phyloP scores from a whole-genome alignment of 2,329 filamentous ascomycete genomes.

The Coniosporium tulheliwenetii region DNA sequence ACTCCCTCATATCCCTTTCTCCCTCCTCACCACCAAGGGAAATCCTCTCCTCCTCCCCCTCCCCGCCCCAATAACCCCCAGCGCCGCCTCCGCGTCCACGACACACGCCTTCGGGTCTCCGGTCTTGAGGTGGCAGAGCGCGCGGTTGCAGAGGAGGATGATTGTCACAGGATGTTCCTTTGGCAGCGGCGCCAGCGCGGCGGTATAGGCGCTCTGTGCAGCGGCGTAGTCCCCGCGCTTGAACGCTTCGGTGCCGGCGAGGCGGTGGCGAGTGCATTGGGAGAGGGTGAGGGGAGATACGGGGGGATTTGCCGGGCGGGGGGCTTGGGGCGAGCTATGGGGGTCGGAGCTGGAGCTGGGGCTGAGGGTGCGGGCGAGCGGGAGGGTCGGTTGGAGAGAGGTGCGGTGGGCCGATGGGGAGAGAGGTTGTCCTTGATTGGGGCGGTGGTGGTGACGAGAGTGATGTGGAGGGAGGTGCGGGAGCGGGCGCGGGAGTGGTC shows the following conservation, averaged over 20 bases:
- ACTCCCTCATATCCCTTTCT: slow-evolving; percentile 75
- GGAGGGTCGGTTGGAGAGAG: slow-evolving; percentile 7
- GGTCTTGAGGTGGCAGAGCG: slow-evolving; percentile 78
- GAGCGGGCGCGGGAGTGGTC: slow-evolving; percentile 16
- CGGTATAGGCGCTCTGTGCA: slow-evolving; percentile 69
- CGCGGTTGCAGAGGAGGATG: slow-evolving; percentile 80
- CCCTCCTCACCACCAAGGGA: slow-evolving; percentile 43
- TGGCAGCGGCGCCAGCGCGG: slow-evolving; percentile 61
- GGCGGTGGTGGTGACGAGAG: slow-evolving; percentile 11
- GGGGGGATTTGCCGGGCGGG: slow-evolving; percentile 47
- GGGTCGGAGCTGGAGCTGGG: slow-evolving; percentile 22
- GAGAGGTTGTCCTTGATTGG: neutral
- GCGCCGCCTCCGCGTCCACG: slow-evolving; percentile 64
- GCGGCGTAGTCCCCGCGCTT: slow-evolving; percentile 86
- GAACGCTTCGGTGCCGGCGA: slow-evolving; percentile 74
- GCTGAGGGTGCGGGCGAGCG: slow-evolving; percentile 10
- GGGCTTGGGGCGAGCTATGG: slow-evolving; percentile 27
- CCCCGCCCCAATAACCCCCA: slow-evolving; percentile 63
- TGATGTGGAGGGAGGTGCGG: slow-evolving; percentile 16
- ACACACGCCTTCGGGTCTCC: slow-evolving; percentile 83
- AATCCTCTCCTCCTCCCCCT: slow-evolving; percentile 72
- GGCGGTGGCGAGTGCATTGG: slow-evolving; percentile 61
- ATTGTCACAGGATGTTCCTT: slow-evolving; percentile 68
- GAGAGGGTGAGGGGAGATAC: slow-evolving; percentile 55
- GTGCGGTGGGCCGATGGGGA: neutral